Conservation (phyloP, 106 monocot genomes). For the Apostasia ramifera region DNA sequence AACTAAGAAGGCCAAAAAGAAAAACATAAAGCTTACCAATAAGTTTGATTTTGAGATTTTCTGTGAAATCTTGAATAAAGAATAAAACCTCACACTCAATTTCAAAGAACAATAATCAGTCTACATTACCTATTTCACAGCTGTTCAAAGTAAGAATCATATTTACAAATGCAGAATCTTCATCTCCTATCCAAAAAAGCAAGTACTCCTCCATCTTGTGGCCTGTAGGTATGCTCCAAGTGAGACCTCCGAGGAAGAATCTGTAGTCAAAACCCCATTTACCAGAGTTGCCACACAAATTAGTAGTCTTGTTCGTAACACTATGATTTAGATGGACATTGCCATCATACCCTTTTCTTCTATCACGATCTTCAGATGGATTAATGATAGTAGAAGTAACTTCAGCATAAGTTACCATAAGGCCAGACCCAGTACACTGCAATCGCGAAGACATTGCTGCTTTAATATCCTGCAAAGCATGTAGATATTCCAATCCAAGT, state of each 20-base stretch:
- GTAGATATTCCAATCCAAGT: slow-evolving; percentile 89
- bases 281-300: slow-evolving; percentile 12
- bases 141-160: slow-evolving; percentile 81
- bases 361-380: slow-evolving; percentile 34
- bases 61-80: background rate
- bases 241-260: slow-evolving; percentile 70
- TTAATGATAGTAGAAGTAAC: slow-evolving; percentile 39
- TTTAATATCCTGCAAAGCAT: slow-evolving; percentile 64
- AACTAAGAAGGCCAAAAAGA: slow-evolving; percentile 44
- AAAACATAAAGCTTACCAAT: background rate
- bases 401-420: slow-evolving; percentile 50
- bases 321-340: slow-evolving; percentile 3
- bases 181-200: slow-evolving; percentile 82
- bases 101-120: slow-evolving; percentile 5
- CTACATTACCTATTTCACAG: slow-evolving; percentile 60
- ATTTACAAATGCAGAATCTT: slow-evolving; percentile 84
- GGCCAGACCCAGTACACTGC: slow-evolving; percentile 5
- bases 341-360: slow-evolving; percentile 7
- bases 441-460: slow-evolving; percentile 7
- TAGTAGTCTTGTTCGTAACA: slow-evolving; percentile 5
- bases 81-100: background rate
- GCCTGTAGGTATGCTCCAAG: slow-evolving; percentile 48
- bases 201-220: slow-evolving; percentile 63
- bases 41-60: background rate
- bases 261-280: slow-evolving; percentile 6